Base-by-base conservation (phyloP, 768 basidiomycete species). In the Lentinula aciculospora region DNA sequence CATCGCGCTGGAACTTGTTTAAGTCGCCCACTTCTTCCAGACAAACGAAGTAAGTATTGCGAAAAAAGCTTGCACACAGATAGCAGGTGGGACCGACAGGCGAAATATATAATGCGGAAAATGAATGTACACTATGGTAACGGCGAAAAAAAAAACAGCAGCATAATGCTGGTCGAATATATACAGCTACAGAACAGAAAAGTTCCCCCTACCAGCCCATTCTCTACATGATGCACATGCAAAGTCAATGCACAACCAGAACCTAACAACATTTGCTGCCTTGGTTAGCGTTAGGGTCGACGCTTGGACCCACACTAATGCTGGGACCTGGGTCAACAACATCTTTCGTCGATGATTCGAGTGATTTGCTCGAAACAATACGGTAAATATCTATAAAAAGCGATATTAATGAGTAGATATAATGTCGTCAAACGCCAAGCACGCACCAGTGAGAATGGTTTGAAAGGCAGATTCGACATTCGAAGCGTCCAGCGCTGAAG, bases 381-480 rank as follows among this genome's bases (percentile, higher is more conserved):
- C 89, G 91, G 81, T 98, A 98, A 72, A 99, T 97, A 64, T 98
- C 97, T 97, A 66, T n/a, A 3, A 56, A 64, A 36, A 4, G 45
- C 34, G 32, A 46, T 31, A 37, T 59, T 23, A 53, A 42, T 60
- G 53, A 63, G 46, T 48, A 39, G 27, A 39, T 42, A 8, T 19
- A 23, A 28, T 21, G 3, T 34, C n/a, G 28, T 31, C 10, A 31
- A 32, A 44, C 13, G 8, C 1, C 47, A 53, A 15, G 5, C 32
- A 75, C 84, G 53, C 49, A 93, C 94, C 94, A 45, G 89, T 86
- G 61, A 99, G 81, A 68, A 98, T 98, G 58, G 85, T 94, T 72
- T 98, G 94, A 86, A 99, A 99, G 51, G 96, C 97, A 58, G 83
- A 76, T 75, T 98, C 96, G 74, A 99, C 95, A 76, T 98, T 97